Evolutionary conservation across 2,329 filamentous ascomycete genomes (phyloP), one percentile per base, ranked within the genome.

Genomic region (Aspergillus sp.): DNA sequence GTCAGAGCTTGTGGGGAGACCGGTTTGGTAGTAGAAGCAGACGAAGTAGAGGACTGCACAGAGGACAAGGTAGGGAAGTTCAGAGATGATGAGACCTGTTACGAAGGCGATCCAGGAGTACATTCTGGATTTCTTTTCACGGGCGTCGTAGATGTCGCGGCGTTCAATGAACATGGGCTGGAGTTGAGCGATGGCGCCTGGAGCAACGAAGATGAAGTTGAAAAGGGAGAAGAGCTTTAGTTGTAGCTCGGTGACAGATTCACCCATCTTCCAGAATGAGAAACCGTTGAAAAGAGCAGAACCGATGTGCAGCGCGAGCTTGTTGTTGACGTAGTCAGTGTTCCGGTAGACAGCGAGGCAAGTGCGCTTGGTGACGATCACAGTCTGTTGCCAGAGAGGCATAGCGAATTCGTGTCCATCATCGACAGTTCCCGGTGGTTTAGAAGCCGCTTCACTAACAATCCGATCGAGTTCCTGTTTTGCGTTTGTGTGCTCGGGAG

Each of bases 71-170:
- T 83, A 83, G 0, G 89, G 89, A 17, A 92, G 83, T 67, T 92
- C 89, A 3, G 82, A 83, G 2, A 91, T 76, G 4, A 91, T 79
- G 58, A 88, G 84, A 0, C 87, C 87, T 0, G 87, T 88, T 56
- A 82, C 83, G 68, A 91, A 91, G 0, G 89, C 86, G n/a, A 85
- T 74, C 85, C 88, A 91, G 24, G 85, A 85, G 72, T 92, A 92
- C 62, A 90, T 90, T 24, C 87, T 82, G 0, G 84, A 87, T 3
- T 88, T 88, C 9, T 87, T 81, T 68, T 92, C 89, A 24, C 89
- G 82, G 0, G 68, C 60, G 8, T 88, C 82, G 81, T 88, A 92
- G 7, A 92, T 78, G 0, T 83, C 82, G 68, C 89, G 83, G 65
- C 80, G 81, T 66, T 90, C 90, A 63, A 92, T 83, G 58, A 91